Conservation (phyloP, 2,329 filamentous ascomycete genomes). For the Pestalotiopsis sp. region DNA sequence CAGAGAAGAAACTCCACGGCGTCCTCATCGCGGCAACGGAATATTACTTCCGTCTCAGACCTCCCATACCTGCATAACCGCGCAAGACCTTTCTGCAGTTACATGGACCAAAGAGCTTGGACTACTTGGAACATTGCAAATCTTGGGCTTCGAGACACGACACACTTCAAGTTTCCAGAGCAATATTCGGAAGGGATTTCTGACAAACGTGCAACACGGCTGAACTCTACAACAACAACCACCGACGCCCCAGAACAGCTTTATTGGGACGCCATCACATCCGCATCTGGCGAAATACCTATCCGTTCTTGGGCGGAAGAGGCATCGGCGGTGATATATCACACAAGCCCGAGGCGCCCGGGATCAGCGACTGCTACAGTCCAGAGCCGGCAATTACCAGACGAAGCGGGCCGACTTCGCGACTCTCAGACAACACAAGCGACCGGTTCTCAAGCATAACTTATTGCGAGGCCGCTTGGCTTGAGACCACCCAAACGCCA, state of each 20-base stretch:
- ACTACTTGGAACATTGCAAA: conserved; percentile 22
- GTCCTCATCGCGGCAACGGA: conserved; percentile 14
- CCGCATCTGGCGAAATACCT: background rate
- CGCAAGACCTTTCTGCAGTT: conserved; percentile 14
- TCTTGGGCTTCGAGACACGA: conserved; percentile 17
- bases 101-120: conserved; percentile 24
- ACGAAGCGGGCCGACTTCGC: conserved; percentile 10
- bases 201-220: conserved; percentile 6
- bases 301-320: background rate
- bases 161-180: background rate
- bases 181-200: background rate
- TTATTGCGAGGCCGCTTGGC: background rate
- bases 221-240: background rate
- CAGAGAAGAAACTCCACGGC: background rate
- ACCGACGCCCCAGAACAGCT: background rate
- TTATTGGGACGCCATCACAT: background rate
- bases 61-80: background rate
- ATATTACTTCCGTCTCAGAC: conserved; percentile 12
- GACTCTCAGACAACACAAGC: conserved; percentile 2
- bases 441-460: background rate
- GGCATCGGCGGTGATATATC: conserved; percentile 5
- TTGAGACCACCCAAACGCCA: background rate
- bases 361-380: background rate
- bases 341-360: background rate
- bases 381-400: background rate